Conservation (phyloP, 805 yeast species). For the Pichia nakasei region DNA sequence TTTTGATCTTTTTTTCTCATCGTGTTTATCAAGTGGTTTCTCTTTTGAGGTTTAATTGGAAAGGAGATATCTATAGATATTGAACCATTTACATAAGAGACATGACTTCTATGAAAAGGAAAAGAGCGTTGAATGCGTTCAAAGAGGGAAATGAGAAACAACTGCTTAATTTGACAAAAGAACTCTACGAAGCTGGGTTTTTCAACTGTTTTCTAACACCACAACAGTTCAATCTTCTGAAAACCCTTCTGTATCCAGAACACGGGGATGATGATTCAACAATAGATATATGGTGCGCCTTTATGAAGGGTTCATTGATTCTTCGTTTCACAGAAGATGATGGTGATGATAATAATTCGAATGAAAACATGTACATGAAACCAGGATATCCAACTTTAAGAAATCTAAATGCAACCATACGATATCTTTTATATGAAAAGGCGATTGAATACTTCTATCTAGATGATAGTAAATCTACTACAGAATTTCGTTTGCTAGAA, state of each 20-base stretch:
- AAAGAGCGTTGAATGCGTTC: constrained; percentile 9
- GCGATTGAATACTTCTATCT: constrained; percentile 39
- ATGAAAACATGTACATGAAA: constrained; percentile 32
- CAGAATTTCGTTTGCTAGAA: constrained; percentile 16
- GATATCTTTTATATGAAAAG: constrained; percentile 66
- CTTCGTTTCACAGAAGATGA: constrained; percentile 20
- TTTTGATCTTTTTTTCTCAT: too few species aligned
- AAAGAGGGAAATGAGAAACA: constrained; percentile 8
- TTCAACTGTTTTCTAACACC: constrained; percentile 44
- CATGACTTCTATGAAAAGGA: not conserved
- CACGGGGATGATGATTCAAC: constrained; percentile 6
- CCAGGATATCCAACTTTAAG: constrained; percentile 41
- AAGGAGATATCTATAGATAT: too few species aligned
- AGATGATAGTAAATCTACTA: constrained; percentile 8
- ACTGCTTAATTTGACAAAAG: constrained; percentile 28
- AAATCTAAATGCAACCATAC: constrained; percentile 42
- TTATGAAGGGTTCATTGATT: constrained; percentile 33
- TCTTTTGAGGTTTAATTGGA: too few species aligned
- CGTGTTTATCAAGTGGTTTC: too few species aligned
- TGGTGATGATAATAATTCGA: constrained; percentile 20
- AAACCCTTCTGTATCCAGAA: constrained; percentile 32
- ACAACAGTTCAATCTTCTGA: constrained; percentile 46
- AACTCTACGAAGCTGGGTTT: constrained; percentile 29
- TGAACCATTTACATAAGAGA: not conserved
- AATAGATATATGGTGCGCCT: constrained; percentile 33